Base-by-base conservation (phyloP, 805 yeast genomes). In the Nakazawaea wyomingensis region DNA sequence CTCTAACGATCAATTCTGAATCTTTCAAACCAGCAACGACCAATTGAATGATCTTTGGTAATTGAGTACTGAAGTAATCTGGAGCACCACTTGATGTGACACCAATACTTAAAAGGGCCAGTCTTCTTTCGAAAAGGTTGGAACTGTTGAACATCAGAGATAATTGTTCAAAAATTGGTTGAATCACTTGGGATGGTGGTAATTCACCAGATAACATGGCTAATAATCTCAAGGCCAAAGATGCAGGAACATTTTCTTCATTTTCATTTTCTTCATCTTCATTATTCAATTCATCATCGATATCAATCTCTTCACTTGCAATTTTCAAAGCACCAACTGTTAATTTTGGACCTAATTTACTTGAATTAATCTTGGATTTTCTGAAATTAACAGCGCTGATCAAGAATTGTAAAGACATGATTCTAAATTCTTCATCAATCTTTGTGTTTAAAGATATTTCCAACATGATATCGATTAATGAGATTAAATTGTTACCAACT, bases 71-170 rank as follows among this genome's bases (percentile, higher is more conserved):
- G 55, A 85, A 75, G 63, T 74, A 91, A 59, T 93, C 99, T 49
- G 98, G 98, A 33, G 98, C 91, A 60, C 98, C 99, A 50, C 85
- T 77, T 36, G 85, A 85, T 41, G 91, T 80, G 45, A 80, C 86
- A 54, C 95, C 88, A 49, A 93, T 68, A 27, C 95, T 77, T 54
- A 87, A 69, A 41, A 89, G 71, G 43, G 85, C 93, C 47, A 95
- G 96, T 68, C 96, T 81, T 69, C 95, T 81, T 67, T 85, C 88
- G 51, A 76, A 82, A 48, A 74, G 72, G 60, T 86, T 79, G n/a
- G 76, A 51, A 14, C 90, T 76, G 38, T 77, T 65, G 48, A 82
- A 61, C 71, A 81, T 64, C 34, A 73, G 59, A 35, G 77, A 73
- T 49, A 85, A 62, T 51, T 74, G 76, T 50, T 80, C 85, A 48